These are phyloP conservation scores for Carallia brachiata DNA, from an alignment of 345 rosid species.

Conservation along the genomic window DNA sequence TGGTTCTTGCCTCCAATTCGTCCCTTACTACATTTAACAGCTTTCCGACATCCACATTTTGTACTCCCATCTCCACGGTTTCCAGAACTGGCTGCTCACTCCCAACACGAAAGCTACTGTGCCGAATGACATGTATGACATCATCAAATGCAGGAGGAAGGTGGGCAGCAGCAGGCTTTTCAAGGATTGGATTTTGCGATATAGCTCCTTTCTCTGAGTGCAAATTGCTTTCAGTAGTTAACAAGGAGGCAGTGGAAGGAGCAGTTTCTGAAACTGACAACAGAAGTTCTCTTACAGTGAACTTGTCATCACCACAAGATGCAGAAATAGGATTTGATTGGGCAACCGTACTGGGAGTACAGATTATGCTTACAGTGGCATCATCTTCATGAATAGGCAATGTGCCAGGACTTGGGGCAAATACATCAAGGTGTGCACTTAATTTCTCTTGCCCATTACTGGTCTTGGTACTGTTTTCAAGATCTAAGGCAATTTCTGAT, in stretches of 20 bases:
- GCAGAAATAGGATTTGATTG: constrained; percentile 36
- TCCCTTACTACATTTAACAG: constrained; percentile 71
- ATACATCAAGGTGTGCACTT: constrained; percentile 19
- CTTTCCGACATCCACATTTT: constrained; percentile 68
- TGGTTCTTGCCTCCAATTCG: constrained; percentile 60
- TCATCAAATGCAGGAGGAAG: constrained; percentile 70
- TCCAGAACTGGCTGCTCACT: constrained; percentile 84
- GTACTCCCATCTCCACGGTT: constrained; percentile 75
- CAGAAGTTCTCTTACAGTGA: constrained; percentile 59
- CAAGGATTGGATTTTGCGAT: constrained; percentile 38
- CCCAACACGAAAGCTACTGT: constrained; percentile 84
- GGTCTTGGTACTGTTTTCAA: constrained; percentile 17
- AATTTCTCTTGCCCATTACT: constrained; percentile 29
- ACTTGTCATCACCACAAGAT: constrained; percentile 59
- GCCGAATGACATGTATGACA: constrained; percentile 82
- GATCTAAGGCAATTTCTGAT: constrained; percentile 32
- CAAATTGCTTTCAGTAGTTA: constrained; percentile 32
- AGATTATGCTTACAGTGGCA: constrained; percentile 27
- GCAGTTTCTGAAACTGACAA: constrained; percentile 46
- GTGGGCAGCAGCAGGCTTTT: constrained; percentile 43
- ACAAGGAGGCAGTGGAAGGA: constrained; percentile 31
- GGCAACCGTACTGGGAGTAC: constrained; percentile 28
- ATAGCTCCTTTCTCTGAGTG: constrained; percentile 43
- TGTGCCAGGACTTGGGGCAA: constrained; percentile 37
- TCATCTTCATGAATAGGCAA: constrained; percentile 27